Base-by-base conservation (phyloP, 345 rosid species). In the Eucalyptus pauciflora region DNA sequence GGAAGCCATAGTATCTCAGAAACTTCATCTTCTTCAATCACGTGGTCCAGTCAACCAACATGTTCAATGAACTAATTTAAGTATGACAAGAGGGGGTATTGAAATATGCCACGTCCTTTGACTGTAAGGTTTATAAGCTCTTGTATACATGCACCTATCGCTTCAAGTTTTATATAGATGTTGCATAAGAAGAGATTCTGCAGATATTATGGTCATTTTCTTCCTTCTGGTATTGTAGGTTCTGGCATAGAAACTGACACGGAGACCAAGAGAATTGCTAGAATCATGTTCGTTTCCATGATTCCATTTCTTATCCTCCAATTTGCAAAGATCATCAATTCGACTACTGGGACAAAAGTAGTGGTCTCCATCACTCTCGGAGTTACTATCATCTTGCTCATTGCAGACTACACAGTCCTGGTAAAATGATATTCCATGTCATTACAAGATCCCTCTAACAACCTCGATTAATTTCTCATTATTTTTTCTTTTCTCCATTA, bases 271-370 rank as follows among this genome's bases (percentile, higher is more conserved):
- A 29, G 22, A 56, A 91, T 92, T 10, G 95, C 94, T 64, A 31
- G 58, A 51, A 87, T 92, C 88, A 92, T 91, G 89, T 89, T 93
- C 62, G 48, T 91, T 56, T 90, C 95, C 1, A 71, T 94, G 92
- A 48, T 91, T 88, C 94, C 95, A 45, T 90, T 93, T 88, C 91
- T 94, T 69, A 79, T 92, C 27, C 95, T 94, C 90, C 92, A 89
- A 85, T 87, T 92, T 10, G 93, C 94, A 27, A 88, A 88, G 86
- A 79, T 91, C 86, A 48, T 92, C 80, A 89, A 85, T 88, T 92
- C 94, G 37, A 51, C 92, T 17, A 62, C 92, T 0, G 94, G 91
- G 6, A 62, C 56, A 31, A 87, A 92, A 86, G 37, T 90, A 4
- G 88, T 90, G 3, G 89, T 94, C 88, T 86, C 93, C 8, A 67